Base-by-base conservation (phyloP, 2,329 filamentous ascomycete genomes). In the Helicocarpus griseus region DNA sequence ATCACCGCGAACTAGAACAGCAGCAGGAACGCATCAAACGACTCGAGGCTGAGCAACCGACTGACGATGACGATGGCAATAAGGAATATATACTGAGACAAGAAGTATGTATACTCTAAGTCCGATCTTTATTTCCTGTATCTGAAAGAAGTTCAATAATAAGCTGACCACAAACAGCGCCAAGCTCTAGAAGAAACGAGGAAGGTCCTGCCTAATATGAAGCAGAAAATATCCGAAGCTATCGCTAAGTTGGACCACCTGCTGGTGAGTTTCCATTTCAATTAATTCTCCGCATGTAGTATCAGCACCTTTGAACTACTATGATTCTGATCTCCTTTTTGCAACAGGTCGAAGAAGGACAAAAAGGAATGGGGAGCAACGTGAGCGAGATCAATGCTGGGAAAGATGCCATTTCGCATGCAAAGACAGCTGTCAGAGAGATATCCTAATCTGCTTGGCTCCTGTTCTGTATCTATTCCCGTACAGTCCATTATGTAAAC, bases 101-200 rank as follows among this genome's bases (percentile, higher is more conserved):
- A 68, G 87, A 95, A 80, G 93, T 95, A 68, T 38, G 77, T 24
- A 28, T 44, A 17, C 31, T 36, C 2, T 9, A 29, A 31, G 24
- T 21, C n/a, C 4, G 4, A 31, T 31, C 35, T 21, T 43, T 24
- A 21, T 17, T 21, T 38, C 48, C 5, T 36, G 26, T 11, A 35
- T n/a, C 17, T n/a, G 4, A 39, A 8, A 39, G 14, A 24, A 5
- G 3, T 47, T 19, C 5, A 5, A 11, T 35, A n/a, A 47, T 6
- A 35, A n/a, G 24, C 21, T 36, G 7, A 47, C 31, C 21, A 8
- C 4, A 19, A 39, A 53, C 61, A 95, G 89, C 79, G 80, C 72
- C 79, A 81, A 73, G 90, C 87, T 21, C 74, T 89, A n/a, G 82
- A 89, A 58, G 87, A 98, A 72, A 97, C 93, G 7, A 86, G 86